Evolutionary conservation across 1,139 yeast species (phyloP).

Genomic region (Pichia sp.): DNA sequence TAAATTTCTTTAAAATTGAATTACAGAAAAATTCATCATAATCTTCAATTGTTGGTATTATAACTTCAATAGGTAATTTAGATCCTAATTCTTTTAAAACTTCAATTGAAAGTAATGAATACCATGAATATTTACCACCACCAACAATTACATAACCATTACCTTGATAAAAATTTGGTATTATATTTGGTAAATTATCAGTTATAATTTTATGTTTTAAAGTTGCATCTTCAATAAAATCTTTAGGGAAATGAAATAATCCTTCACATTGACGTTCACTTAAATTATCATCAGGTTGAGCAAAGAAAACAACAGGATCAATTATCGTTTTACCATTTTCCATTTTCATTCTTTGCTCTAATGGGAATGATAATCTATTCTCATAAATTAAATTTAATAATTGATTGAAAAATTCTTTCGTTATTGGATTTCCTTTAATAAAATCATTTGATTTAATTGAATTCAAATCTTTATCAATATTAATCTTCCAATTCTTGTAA

Average conservation of each 20-base stretch:
- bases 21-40: constrained; percentile 41
- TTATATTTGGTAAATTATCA: constrained; percentile 17
- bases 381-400: constrained; percentile 22
- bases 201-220: constrained; percentile 21
- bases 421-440: constrained; percentile 22
- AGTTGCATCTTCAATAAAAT: constrained; percentile 21
- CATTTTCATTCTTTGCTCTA: constrained; percentile 22
- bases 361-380: constrained; percentile 24
- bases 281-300: constrained; percentile 20
- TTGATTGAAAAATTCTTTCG: constrained; percentile 24
- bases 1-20: constrained; percentile 35
- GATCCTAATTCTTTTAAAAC: constrained; percentile 57
- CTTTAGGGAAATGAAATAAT: constrained; percentile 19
- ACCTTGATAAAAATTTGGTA: constrained; percentile 40
- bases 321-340: constrained; percentile 27
- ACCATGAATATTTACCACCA: constrained; percentile 71
- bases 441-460: constrained; percentile 20
- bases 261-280: constrained; percentile 20
- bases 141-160: constrained; percentile 76
- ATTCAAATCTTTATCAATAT: constrained; percentile 17
- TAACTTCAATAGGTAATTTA: constrained; percentile 63
- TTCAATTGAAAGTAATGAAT: constrained; percentile 57
- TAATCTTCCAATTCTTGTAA: constrained; percentile 11
- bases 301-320: constrained; percentile 23
- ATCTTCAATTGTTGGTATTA: constrained; percentile 39